A percentile compares a stretch with the other conserved stretches of the same genome.
Evolutionary conservation across 208 protist species (phyloP).

Genomic region (Trypanosoma platydactyli): DNA sequence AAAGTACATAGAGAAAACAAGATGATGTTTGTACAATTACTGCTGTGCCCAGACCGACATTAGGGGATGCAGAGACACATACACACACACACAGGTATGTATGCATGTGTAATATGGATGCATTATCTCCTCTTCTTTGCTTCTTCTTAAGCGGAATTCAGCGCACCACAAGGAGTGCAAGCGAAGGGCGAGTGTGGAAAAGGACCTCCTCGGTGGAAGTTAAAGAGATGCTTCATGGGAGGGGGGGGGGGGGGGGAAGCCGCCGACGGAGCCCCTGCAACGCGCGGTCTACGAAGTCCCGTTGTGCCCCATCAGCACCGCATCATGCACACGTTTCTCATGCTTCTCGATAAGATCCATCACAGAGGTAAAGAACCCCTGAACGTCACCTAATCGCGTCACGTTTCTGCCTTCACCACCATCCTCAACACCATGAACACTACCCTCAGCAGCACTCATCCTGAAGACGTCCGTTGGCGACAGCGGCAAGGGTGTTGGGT

Average conservation of each 20-base stretch:
- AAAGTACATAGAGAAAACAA: no score
- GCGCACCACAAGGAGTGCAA: no score
- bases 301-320: background rate
- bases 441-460: background rate
- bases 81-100: no score
- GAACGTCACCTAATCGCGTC: background rate
- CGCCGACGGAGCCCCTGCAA: conserved; percentile 15
- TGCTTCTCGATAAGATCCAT: conserved; percentile 15
- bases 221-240: conserved; percentile 22
- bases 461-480: conserved; percentile 13
- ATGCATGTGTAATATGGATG: background rate
- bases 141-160: no score
- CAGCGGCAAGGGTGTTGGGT: conserved; percentile 1
- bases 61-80: no score
- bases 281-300: conserved; percentile 7
- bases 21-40: no score
- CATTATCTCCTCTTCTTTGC: background rate
- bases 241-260: no score
- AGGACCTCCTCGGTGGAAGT: background rate
- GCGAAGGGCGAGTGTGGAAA: no score
- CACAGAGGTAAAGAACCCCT: conserved; percentile 1
- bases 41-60: no score
- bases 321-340: conserved; percentile 16
- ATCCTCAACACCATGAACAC: background rate
- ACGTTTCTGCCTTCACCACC: background rate